Percentiles rank a stretch among this genome's conserved stretches.
Conservation (phyloP, 176 grass and related monocot species). For the Eremochloa ophiuroides region DNA sequence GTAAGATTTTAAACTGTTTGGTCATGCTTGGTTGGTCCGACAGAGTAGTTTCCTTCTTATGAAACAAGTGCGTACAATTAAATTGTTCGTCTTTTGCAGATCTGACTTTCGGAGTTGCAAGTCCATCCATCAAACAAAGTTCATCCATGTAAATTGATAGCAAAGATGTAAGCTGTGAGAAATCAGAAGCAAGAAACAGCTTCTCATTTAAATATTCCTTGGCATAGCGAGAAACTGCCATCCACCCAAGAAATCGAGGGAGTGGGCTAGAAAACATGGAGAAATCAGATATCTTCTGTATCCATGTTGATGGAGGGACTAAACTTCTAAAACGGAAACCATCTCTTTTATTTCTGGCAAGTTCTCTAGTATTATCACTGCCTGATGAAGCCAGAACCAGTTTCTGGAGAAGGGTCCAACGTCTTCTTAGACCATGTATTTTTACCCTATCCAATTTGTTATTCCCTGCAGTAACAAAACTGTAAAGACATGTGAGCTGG, state of each 20-base stretch:
- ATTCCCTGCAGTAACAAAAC: conserved; percentile 43
- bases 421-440: conserved; percentile 64
- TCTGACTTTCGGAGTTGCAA: conserved; percentile 46
- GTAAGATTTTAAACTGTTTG: conserved; percentile 49
- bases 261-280: conserved; percentile 58
- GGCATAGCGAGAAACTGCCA: conserved; percentile 80
- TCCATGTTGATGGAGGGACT: conserved; percentile 81
- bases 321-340: conserved; percentile 76
- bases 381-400: conserved; percentile 82
- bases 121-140: conserved; percentile 57
- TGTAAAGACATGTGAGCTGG: conserved; percentile 64
- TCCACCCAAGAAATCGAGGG: conserved; percentile 86
- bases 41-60: conserved; percentile 35
- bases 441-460: conserved; percentile 56
- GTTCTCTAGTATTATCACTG: conserved; percentile 53
- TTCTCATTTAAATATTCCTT: conserved; percentile 73
- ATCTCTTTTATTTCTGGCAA: conserved; percentile 41
- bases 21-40: conserved; percentile 33
- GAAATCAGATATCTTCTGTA: conserved; percentile 73
- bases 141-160: conserved; percentile 89
- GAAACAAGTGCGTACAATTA: conserved; percentile 30
- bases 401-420: conserved; percentile 78
- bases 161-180: conserved; percentile 79
- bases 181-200: conserved; percentile 87
- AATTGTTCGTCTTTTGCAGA: conserved; percentile 30